Percentiles rank a stretch among this genome's conserved stretches.
phyloP scores from a whole-genome alignment of 345 rosid species.

The Hypericum perforatum region DNA sequence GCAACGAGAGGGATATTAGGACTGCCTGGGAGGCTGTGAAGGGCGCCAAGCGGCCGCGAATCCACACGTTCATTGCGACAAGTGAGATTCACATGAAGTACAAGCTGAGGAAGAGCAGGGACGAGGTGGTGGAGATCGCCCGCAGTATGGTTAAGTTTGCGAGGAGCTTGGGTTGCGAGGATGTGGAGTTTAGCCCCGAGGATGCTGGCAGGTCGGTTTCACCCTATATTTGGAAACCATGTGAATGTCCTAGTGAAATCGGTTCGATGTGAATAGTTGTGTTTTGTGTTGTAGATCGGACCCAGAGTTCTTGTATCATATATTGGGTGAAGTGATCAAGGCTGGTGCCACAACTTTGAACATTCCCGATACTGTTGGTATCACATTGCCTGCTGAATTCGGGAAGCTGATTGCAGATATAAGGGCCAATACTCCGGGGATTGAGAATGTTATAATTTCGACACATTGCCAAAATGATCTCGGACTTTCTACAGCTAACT shows the following conservation, averaged over 20 bases:
- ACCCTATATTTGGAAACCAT: background rate
- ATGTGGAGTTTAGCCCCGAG: constrained; percentile 90
- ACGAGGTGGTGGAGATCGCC: constrained; percentile 68
- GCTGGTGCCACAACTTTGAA: constrained; percentile 93
- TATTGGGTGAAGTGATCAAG: constrained; percentile 87
- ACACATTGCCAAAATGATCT: constrained; percentile 99
- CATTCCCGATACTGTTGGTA: constrained; percentile 96
- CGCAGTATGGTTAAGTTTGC: constrained; percentile 61
- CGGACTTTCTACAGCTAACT: constrained; percentile 97
- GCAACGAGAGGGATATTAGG: constrained; percentile 65
- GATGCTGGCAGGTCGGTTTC: constrained; percentile 73
- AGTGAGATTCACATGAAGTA: constrained; percentile 75
- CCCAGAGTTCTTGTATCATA: constrained; percentile 62
- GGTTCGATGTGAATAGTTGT: background rate
- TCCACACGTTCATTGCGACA: constrained; percentile 84
- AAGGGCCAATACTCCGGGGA: constrained; percentile 82
- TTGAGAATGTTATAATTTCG: constrained; percentile 75
- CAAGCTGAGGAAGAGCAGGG: constrained; percentile 64
- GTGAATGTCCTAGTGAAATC: background rate
- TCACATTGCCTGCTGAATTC: constrained; percentile 64
- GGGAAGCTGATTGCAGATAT: constrained; percentile 81
- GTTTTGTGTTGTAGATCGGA: constrained; percentile 48
- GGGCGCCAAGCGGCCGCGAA: constrained; percentile 67
- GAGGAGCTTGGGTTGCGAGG: constrained; percentile 79
- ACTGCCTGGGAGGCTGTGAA: constrained; percentile 89